A percentile compares a stretch with the other conserved stretches of the same genome.
phyloP scores from a whole-genome alignment of 306 rosid genomes.

The Ammopiptanthus mongolicus region DNA sequence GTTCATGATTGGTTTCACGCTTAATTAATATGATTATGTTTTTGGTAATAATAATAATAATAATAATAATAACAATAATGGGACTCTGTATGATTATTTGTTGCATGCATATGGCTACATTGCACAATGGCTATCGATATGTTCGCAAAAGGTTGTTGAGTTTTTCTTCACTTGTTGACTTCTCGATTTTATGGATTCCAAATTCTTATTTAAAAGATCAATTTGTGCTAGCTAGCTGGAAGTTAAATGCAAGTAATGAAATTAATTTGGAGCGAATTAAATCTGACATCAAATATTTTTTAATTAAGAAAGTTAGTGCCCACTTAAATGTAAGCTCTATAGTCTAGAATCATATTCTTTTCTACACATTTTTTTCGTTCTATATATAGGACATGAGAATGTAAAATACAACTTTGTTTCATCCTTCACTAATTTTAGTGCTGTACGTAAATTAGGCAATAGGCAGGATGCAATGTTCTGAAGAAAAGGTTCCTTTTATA shows the following conservation, averaged over 20 bases:
- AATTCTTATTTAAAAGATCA: neutral
- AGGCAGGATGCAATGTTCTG: constrained; percentile 3
- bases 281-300: neutral
- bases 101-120: neutral
- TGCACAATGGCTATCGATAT: neutral
- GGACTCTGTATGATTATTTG: neutral
- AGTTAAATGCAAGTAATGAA: neutral
- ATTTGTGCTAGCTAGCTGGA: neutral
- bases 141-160: neutral
- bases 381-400: neutral
- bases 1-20: constrained; percentile 23
- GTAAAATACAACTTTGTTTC: neutral
- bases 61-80: neutral
- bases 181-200: neutral
- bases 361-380: neutral
- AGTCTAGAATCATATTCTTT: neutral
- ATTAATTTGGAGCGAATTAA: neutral
- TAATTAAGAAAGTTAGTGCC: neutral
- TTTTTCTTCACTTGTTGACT: neutral
- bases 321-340: neutral
- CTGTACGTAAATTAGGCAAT: constrained; percentile 13
- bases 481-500: neutral
- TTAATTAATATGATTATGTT: constrained; percentile 15
- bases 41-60: neutral
- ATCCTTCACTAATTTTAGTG: constrained; percentile 4